These are phyloP conservation scores for Betula pendula DNA, from an alignment of 306 rosid species.

Conservation along the genomic window DNA sequence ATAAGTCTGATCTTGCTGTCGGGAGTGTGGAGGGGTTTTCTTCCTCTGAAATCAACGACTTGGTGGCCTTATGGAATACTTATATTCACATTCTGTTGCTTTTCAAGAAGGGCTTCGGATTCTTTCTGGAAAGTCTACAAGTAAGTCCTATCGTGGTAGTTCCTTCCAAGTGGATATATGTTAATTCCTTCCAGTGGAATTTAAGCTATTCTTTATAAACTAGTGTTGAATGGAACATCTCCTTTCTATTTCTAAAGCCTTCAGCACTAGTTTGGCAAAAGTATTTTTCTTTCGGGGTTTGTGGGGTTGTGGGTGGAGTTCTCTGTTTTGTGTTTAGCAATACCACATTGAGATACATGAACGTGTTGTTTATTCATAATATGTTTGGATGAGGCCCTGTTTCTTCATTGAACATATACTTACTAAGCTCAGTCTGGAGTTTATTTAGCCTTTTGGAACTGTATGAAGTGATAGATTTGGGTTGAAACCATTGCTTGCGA, in stretches of 20 bases:
- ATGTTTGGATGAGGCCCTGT: background rate
- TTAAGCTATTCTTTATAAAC: no score
- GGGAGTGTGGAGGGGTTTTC: slow-evolving; percentile 83
- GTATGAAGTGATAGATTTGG: background rate
- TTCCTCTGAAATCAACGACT: slow-evolving; percentile 55
- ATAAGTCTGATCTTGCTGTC: slow-evolving; percentile 79
- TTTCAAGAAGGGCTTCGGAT: slow-evolving; percentile 90
- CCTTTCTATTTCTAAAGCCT: background rate
- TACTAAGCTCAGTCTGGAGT: background rate
- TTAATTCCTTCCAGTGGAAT: no score
- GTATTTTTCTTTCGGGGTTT: background rate
- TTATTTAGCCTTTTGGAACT: background rate
- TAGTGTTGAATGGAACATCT: background rate
- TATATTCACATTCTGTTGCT: slow-evolving; percentile 67
- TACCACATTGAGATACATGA: background rate
- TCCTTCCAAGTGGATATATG: background rate
- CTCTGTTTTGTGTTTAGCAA: background rate
- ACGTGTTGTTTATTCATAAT: background rate
- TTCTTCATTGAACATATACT: background rate
- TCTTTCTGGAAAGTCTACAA: slow-evolving; percentile 75
- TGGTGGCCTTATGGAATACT: slow-evolving; percentile 82
- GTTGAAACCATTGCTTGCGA: background rate
- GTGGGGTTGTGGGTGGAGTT: background rate
- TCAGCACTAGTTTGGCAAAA: background rate
- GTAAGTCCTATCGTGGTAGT: slow-evolving; percentile 38